These are phyloP conservation scores for Curvularia sp. DNA, from an alignment of 2,329 filamentous ascomycete species.

Conservation along the genomic window DNA sequence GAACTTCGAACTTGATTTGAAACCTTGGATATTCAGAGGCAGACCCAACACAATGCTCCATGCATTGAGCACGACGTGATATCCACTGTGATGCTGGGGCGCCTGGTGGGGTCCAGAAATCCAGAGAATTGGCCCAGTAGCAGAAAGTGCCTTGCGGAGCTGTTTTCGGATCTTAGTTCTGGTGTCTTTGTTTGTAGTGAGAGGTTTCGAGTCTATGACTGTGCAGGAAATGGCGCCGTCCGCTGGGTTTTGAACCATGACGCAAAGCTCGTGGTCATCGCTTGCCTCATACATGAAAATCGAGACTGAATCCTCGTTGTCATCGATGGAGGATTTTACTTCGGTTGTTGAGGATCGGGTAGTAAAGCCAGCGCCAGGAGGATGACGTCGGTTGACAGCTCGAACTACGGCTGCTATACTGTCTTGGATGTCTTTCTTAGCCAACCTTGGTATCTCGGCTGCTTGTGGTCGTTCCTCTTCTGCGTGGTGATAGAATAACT, in stretches of 20 bases:
- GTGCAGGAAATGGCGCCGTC: not conserved
- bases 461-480: not conserved
- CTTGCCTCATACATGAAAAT: not conserved
- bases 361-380: not conserved
- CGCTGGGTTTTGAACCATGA: not conserved
- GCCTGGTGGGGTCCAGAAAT: not conserved
- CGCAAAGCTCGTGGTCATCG: not conserved
- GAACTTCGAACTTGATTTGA: not conserved
- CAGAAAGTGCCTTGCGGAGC: not conserved
- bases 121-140: not conserved
- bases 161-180: not conserved
- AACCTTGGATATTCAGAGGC: not conserved
- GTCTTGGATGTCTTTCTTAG: not conserved
- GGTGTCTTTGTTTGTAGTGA: not conserved
- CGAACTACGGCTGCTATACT: slow-evolving; percentile 1
- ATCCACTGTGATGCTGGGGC: not conserved
- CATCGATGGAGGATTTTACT: not conserved
- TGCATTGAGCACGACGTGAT: slow-evolving; percentile 2
- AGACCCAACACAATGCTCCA: not conserved
- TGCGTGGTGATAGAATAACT: not conserved
- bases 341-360: not conserved
- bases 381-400: not conserved
- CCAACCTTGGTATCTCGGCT: not conserved
- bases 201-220: not conserved
- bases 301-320: not conserved